Evolutionary conservation across 371 early-diverging fungal genomes (phyloP).

Genomic region (Zancudomyces culisetae): DNA sequence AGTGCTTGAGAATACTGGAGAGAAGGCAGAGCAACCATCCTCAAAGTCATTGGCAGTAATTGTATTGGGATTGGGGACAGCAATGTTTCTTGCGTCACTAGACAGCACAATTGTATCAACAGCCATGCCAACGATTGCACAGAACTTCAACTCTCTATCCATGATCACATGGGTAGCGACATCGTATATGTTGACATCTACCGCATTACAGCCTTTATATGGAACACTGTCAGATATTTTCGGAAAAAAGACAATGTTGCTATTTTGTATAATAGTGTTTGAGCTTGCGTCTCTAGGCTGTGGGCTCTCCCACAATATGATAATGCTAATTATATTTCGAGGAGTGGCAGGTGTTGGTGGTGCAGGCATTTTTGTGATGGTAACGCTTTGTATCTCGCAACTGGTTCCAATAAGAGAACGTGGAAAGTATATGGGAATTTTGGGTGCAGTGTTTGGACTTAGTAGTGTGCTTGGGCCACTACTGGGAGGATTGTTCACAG

Average conservation of each 20-base stretch:
- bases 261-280: slow-evolving; percentile 30
- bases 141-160: slow-evolving; percentile 38
- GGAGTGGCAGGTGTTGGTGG: slow-evolving; percentile 54
- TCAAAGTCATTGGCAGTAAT: no score
- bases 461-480: slow-evolving; percentile 53
- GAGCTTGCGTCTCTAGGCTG: slow-evolving; percentile 32
- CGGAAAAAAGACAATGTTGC: slow-evolving; percentile 25
- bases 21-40: no score
- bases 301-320: slow-evolving; percentile 30
- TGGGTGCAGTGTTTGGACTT: slow-evolving; percentile 34
- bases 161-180: slow-evolving; percentile 24
- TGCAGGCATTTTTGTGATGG: slow-evolving; percentile 40
- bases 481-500: slow-evolving; percentile 49
- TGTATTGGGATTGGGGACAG: slow-evolving; percentile 24
- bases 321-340: slow-evolving; percentile 41
- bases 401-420: slow-evolving; percentile 25
- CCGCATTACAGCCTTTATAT: slow-evolving; percentile 29
- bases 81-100: slow-evolving; percentile 37
- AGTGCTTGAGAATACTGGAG: no score
- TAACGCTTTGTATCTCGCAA: slow-evolving; percentile 22
- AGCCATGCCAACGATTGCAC: slow-evolving; percentile 45
- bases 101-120: slow-evolving; percentile 59
- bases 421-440: slow-evolving; percentile 32
- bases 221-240: slow-evolving; percentile 34
- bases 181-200: slow-evolving; percentile 33